phyloP scores from a whole-genome alignment of 768 basidiomycete genomes.

The Lentinula raphanica region DNA sequence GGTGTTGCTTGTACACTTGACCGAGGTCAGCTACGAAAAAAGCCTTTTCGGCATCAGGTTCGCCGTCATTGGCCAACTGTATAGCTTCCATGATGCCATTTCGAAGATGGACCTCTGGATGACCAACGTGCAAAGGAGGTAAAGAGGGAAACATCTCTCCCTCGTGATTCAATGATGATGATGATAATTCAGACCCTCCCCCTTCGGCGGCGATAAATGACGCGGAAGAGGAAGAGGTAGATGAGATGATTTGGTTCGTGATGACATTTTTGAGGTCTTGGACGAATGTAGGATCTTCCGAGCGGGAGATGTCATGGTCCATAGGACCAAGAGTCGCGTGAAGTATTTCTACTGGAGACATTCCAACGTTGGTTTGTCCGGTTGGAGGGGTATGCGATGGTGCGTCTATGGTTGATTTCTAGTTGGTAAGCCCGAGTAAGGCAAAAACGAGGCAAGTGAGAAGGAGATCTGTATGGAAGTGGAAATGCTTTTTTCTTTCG shows the following conservation, averaged over 20 bases:
- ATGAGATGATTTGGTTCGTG: constrained; percentile 37
- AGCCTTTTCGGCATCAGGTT: constrained; percentile 82
- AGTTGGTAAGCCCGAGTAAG: background rate
- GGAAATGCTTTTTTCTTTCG: too few relatives aligned
- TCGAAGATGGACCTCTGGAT: constrained; percentile 65
- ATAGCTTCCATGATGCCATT: constrained; percentile 70
- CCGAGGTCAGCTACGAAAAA: constrained; percentile 96
- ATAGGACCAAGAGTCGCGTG: constrained; percentile 9
- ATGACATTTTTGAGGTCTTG: constrained; percentile 26
- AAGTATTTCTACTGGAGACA: constrained; percentile 57
- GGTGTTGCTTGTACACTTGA: constrained; percentile 79
- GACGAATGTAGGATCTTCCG: constrained; percentile 14
- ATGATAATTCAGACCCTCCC: constrained; percentile 54
- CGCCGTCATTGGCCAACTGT: constrained; percentile 43
- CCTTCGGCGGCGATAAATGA: constrained; percentile 68
- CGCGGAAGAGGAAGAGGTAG: constrained; percentile 54
- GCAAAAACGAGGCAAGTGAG: constrained; percentile 6
- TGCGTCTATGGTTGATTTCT: constrained; percentile 20
- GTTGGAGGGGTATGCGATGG: constrained; percentile 11
- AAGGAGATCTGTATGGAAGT: constrained; percentile 15
- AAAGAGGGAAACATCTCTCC: constrained; percentile 17
- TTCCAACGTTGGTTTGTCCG: constrained; percentile 27
- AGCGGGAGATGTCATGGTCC: constrained; percentile 5
- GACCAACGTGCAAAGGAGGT: constrained; percentile 11
- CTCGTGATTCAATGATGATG: constrained; percentile 17